phyloP scores from a whole-genome alignment of 2,329 filamentous ascomycete species.

The Verticillium dahliae region DNA sequence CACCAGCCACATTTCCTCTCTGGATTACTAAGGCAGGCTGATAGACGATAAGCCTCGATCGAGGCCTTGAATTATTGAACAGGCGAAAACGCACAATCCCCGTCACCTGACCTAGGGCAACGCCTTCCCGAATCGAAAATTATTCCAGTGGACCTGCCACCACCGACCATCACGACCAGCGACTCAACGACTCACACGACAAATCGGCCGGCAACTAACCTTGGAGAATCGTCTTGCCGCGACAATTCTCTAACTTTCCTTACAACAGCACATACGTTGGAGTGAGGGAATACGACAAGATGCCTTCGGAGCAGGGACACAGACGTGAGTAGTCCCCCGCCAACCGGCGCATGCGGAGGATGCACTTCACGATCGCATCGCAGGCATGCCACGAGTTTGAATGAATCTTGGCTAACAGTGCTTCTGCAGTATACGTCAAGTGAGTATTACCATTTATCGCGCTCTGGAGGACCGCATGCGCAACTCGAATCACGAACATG shows the following conservation, averaged over 20 bases:
- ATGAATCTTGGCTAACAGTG: conserved; percentile 28
- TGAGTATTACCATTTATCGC: conserved; percentile 43
- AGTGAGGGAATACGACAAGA: conserved; percentile 57
- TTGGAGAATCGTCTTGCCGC: conserved; percentile 37
- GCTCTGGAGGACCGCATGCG: not conserved
- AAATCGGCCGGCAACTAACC: conserved; percentile 30
- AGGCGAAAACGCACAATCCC: not conserved
- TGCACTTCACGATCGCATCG: not conserved
- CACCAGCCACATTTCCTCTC: not conserved
- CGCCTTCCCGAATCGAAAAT: conserved; percentile 8
- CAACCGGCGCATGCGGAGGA: not conserved
- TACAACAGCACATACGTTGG: conserved; percentile 29
- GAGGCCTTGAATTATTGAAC: not conserved
- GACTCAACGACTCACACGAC: conserved; percentile 1
- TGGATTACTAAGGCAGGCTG: not conserved
- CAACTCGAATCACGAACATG: not conserved
- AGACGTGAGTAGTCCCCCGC: conserved; percentile 61
- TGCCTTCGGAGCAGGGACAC: conserved; percentile 85
- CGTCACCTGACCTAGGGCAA: conserved; percentile 3
- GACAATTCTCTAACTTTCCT: conserved; percentile 33
- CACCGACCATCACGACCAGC: conserved; percentile 4
- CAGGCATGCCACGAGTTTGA: not conserved
- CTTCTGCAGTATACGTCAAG: conserved; percentile 73
- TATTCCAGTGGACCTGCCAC: conserved; percentile 6
- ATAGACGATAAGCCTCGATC: not conserved